Conservation (phyloP, 768 basidiomycete species). For the Russula vinacea region DNA sequence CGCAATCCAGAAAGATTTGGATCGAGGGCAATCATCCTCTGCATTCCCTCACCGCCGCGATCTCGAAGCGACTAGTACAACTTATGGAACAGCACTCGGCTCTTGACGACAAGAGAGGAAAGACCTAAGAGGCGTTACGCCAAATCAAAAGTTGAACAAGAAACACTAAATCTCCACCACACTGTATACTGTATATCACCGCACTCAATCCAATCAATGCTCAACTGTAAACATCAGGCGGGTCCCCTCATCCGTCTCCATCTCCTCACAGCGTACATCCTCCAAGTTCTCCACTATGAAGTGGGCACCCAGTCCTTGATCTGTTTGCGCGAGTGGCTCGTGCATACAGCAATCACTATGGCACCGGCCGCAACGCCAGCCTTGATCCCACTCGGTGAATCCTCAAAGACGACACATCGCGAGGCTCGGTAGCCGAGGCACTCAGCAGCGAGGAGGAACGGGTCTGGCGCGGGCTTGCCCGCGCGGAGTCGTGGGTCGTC, state of each 20-base stretch:
- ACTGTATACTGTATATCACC: too few species aligned
- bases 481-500: constrained; percentile 71
- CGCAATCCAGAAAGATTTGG: too few species aligned
- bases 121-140: too few species aligned
- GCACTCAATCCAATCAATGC: constrained; percentile 8
- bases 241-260: constrained; percentile 38
- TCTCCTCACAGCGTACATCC: constrained; percentile 42
- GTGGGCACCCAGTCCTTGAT: constrained; percentile 57
- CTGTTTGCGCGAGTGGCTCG: constrained; percentile 58
- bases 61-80: too few species aligned
- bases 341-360: constrained; percentile 72
- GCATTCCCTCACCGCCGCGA: too few species aligned
- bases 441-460: constrained; percentile 59
- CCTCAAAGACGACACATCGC: constrained; percentile 75
- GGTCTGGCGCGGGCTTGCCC: constrained; percentile 61
- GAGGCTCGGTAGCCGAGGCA: constrained; percentile 54
- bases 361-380: constrained; percentile 73
- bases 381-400: constrained; percentile 62
- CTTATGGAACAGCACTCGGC: too few species aligned
- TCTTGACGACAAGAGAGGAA: too few species aligned
- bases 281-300: constrained; percentile 56
- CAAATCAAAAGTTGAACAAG: too few species aligned
- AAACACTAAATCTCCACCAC: too few species aligned
- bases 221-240: constrained; percentile 46
- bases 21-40: too few species aligned